Evolutionary conservation across 2,329 filamentous ascomycete genomes (phyloP).

Genomic region (Calycina herbarum): DNA sequence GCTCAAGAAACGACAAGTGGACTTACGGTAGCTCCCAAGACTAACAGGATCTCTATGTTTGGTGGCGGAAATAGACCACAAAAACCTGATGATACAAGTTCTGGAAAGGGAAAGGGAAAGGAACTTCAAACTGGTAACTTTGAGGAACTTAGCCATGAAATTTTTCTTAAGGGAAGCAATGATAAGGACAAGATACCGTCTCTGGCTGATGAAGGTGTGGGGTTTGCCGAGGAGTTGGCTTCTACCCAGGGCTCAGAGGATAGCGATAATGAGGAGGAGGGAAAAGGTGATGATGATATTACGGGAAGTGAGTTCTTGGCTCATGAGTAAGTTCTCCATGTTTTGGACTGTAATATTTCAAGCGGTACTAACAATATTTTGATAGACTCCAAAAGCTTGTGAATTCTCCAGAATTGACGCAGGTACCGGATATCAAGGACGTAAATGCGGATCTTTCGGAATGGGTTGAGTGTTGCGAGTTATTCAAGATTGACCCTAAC

Average conservation of each 20-base stretch:
- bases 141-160: too few relatives aligned
- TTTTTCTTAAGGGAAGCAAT: too few relatives aligned
- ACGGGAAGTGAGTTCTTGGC: background rate
- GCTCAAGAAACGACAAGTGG: too few relatives aligned
- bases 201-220: background rate
- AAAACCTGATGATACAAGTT: too few relatives aligned
- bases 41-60: too few relatives aligned
- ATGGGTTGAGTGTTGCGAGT: constrained; percentile 24
- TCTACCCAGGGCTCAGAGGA: background rate
- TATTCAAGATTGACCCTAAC: constrained; percentile 24
- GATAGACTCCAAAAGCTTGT: constrained; percentile 22
- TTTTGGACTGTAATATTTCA: background rate
- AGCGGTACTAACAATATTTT: background rate
- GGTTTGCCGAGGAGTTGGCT: background rate
- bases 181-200: background rate
- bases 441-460: background rate
- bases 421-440: background rate
- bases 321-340: constrained; percentile 6
- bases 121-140: too few relatives aligned
- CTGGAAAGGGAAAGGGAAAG: too few relatives aligned
- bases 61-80: too few relatives aligned
- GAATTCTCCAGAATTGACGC: constrained; percentile 16
- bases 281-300: background rate
- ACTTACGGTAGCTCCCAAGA: too few relatives aligned
- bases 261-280: background rate